Percentiles rank a stretch among this genome's conserved stretches.
Conservation (phyloP, 2,329 filamentous ascomycete genomes). For the Ramularia collo-cygni region DNA sequence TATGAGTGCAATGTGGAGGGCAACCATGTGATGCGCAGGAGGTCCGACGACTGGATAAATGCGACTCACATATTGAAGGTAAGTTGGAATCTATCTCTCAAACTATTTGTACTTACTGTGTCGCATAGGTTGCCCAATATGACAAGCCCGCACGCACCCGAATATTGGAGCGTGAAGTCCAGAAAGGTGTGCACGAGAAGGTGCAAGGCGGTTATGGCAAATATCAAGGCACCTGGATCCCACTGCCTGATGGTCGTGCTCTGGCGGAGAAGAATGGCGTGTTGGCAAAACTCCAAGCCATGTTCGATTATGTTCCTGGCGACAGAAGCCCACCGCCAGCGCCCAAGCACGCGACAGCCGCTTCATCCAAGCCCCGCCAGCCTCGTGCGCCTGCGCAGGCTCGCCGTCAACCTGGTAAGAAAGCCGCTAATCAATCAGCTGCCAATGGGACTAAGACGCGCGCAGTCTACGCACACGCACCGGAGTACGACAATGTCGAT, state of each 20-base stretch:
- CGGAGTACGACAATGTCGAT: constrained; percentile 26
- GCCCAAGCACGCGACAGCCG: constrained; percentile 72
- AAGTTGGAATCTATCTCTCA: neutral
- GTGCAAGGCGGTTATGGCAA: constrained; percentile 98
- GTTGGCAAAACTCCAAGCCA: constrained; percentile 71
- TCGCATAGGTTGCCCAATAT: constrained; percentile 64
- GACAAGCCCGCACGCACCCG: constrained; percentile 94
- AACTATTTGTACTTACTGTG: neutral
- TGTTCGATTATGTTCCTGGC: constrained; percentile 84
- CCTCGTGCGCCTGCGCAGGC: constrained; percentile 43
- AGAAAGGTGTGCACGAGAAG: constrained; percentile 95
- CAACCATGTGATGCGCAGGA: constrained; percentile 93
- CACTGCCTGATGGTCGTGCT: constrained; percentile 69
- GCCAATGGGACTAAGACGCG: constrained; percentile 36
- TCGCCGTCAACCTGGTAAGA: constrained; percentile 19
- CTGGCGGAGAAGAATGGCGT: constrained; percentile 84
- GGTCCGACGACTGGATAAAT: constrained; percentile 95
- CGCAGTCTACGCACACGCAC: constrained; percentile 51
- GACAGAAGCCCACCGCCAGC: constrained; percentile 86
- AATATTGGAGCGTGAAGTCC: constrained; percentile 92
- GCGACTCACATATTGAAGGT: constrained; percentile 96
- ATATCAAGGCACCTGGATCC: constrained; percentile 98
- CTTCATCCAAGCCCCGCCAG: constrained; percentile 69
- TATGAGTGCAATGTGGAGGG: constrained; percentile 84
- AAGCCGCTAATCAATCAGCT: constrained; percentile 26